These are phyloP conservation scores for Lupinus albus DNA, from an alignment of 306 rosid species.

Conservation along the genomic window DNA sequence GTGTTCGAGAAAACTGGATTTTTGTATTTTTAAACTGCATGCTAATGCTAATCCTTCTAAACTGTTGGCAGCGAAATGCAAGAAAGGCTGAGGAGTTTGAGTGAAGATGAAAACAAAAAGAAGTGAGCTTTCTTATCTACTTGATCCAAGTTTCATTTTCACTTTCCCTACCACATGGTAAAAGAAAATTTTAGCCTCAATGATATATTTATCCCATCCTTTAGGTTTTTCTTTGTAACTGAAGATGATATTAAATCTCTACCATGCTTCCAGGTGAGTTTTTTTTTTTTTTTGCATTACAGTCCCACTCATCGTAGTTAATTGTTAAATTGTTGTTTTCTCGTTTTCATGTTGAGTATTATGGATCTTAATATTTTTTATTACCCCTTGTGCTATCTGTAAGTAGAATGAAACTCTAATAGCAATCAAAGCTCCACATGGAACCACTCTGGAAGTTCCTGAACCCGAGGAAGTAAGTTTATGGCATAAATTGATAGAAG, in stretches of 20 bases:
- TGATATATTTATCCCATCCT: constrained; percentile 21
- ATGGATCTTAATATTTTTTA: constrained; percentile 32
- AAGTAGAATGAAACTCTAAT: constrained; percentile 93
- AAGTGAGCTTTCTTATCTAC: constrained; percentile 55
- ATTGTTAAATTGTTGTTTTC: constrained; percentile 8
- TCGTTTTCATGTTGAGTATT: constrained; percentile 38
- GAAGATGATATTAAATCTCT: constrained; percentile 88
- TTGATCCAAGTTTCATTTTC: constrained; percentile 29
- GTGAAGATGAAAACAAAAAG: constrained; percentile 80
- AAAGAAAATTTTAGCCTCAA: constrained; percentile 9
- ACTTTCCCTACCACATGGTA: not conserved
- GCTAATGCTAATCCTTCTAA: constrained; percentile 38
- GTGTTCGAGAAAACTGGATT: constrained; percentile 27
- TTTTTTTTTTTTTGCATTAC: constrained; percentile 4
- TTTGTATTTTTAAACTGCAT: constrained; percentile 33
- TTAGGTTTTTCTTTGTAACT: constrained; percentile 87
- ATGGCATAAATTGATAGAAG: constrained; percentile 41
- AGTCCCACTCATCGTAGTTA: not conserved
- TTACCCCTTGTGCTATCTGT: constrained; percentile 32
- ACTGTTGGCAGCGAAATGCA: constrained; percentile 75
- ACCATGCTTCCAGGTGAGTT: constrained; percentile 80
- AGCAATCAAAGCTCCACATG: constrained; percentile 98
- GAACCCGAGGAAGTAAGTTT: constrained; percentile 95
- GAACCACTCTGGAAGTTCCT: constrained; percentile 98
- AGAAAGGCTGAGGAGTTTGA: constrained; percentile 79